Conservation (phyloP, 768 basidiomycete genomes). For the Sarcomyxa edulis region DNA sequence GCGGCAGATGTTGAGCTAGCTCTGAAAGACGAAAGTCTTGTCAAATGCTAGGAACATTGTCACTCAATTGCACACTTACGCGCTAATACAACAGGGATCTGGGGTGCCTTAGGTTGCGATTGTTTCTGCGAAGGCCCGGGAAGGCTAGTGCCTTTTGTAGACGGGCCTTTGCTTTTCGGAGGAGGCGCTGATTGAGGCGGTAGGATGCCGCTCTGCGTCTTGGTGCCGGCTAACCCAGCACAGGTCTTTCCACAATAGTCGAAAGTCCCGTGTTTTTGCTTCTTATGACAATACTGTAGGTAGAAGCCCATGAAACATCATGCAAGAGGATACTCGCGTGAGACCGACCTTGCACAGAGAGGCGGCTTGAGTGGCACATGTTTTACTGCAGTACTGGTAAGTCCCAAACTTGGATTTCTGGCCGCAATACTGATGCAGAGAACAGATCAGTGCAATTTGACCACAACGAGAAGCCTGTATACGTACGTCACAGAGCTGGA, state of each 20-base stretch:
- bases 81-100: constrained; percentile 1
- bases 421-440: constrained; percentile 37
- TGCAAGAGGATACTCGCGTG: not conserved
- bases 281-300: constrained; percentile 47
- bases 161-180: not conserved
- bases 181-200: constrained; percentile 6
- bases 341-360: constrained; percentile 34
- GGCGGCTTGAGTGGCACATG: constrained; percentile 43
- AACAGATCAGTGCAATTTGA: constrained; percentile 6
- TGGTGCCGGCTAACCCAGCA: constrained; percentile 21
- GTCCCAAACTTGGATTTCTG: constrained; percentile 42
- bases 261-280: constrained; percentile 53
- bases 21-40: no score
- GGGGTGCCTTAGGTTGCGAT: constrained; percentile 1
- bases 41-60: constrained; percentile 23
- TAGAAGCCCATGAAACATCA: constrained; percentile 1
- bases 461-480: not conserved
- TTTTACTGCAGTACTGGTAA: constrained; percentile 47
- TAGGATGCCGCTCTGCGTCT: constrained; percentile 3
- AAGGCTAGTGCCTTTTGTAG: not conserved
- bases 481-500: constrained; percentile 34
- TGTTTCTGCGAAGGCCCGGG: not conserved
- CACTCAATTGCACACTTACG: not conserved
- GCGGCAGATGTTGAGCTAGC: constrained; percentile 4
- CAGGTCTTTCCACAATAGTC: constrained; percentile 66